Evolutionary conservation across 768 basidiomycete genomes (phyloP).

Genomic region (Crassisporium funariophilum): DNA sequence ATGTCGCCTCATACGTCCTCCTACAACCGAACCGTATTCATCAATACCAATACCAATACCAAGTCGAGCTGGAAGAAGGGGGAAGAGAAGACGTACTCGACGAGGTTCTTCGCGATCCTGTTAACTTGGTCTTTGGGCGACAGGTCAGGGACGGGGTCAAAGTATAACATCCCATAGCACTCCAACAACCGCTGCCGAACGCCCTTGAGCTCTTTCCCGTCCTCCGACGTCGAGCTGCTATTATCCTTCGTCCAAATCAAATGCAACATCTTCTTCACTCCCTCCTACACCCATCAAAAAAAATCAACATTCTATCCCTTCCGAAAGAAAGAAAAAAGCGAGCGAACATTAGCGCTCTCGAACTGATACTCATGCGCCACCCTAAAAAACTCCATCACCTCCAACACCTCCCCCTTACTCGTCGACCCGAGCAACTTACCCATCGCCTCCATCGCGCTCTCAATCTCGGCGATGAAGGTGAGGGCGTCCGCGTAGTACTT

Average conservation of each 20-base stretch:
- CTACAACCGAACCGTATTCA: constrained; percentile 44
- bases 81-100: constrained; percentile 64
- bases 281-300: constrained; percentile 59
- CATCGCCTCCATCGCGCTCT: constrained; percentile 68
- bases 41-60: neutral
- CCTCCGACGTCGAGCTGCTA: constrained; percentile 60
- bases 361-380: constrained; percentile 82
- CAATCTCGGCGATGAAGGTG: constrained; percentile 68
- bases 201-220: constrained; percentile 78
- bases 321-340: neutral
- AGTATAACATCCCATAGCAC: constrained; percentile 85
- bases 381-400: constrained; percentile 89
- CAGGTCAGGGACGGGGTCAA: constrained; percentile 76
- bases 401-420: constrained; percentile 80
- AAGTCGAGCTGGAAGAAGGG: neutral
- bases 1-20: constrained; percentile 86
- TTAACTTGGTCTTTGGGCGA: constrained; percentile 86
- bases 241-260: constrained; percentile 97
- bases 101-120: constrained; percentile 94
- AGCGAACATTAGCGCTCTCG: constrained; percentile 67
- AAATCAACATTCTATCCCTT: neutral
- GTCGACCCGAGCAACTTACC: constrained; percentile 83
- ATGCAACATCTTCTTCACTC: constrained; percentile 96
- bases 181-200: constrained; percentile 86
- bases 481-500: constrained; percentile 88